Conservation (phyloP, 345 rosid genomes). For the Citrus unshiu region DNA sequence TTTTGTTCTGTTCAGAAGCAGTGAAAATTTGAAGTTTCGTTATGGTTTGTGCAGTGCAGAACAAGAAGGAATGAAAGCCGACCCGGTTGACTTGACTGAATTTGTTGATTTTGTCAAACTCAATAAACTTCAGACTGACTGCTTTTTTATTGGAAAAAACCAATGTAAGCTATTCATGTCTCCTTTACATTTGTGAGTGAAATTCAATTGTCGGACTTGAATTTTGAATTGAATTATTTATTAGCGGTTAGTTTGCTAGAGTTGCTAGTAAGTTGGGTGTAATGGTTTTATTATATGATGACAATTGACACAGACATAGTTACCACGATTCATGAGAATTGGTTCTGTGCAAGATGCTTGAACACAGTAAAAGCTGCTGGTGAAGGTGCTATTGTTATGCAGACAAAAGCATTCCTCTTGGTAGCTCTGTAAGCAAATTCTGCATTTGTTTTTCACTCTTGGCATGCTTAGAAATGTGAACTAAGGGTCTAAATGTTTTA, state of each 20-base stretch:
- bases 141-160: conserved; percentile 64
- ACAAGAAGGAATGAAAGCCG: conserved; percentile 61
- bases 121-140: conserved; percentile 61
- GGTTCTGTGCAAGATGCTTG: conserved; percentile 81
- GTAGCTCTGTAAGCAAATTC: conserved; percentile 62
- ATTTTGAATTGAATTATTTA: background rate
- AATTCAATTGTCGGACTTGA: background rate
- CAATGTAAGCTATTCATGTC: conserved; percentile 45
- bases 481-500: background rate
- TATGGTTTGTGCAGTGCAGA: conserved; percentile 47
- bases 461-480: background rate
- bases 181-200: background rate
- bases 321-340: conserved; percentile 69
- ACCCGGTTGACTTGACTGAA: conserved; percentile 54
- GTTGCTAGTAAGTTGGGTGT: too few relatives aligned
- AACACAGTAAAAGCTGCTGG: conserved; percentile 59
- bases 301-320: conserved; percentile 45
- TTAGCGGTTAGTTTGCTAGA: background rate
- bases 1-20: background rate
- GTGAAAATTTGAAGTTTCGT: conserved; percentile 11
- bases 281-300: too few relatives aligned
- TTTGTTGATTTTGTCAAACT: conserved; percentile 65
- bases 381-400: conserved; percentile 84
- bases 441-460: background rate
- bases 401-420: conserved; percentile 53